phyloP scores from a whole-genome alignment of 2,329 filamentous ascomycete species.

The Colletotrichum sojae region DNA sequence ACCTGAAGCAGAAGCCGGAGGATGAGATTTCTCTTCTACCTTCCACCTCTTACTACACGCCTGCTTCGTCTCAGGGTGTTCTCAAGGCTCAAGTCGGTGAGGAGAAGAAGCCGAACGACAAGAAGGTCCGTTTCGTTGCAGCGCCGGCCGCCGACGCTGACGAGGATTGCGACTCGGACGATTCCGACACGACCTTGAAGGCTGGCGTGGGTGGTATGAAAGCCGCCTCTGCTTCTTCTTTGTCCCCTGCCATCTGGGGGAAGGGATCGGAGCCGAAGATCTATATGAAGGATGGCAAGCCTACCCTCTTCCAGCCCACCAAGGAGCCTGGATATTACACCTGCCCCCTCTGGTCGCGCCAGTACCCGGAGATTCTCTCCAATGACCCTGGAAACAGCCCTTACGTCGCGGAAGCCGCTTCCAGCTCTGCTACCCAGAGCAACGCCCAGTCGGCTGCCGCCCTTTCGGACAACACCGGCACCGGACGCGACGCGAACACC shows the following conservation, averaged over 20 bases:
- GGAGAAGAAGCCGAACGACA: slow-evolving; percentile 21
- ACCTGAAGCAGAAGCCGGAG: background rate
- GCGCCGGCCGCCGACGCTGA: background rate
- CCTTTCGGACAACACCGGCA: background rate
- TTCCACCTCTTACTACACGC: background rate
- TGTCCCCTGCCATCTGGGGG: slow-evolving; percentile 31
- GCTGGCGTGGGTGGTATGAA: slow-evolving; percentile 2
- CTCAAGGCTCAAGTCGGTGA: background rate
- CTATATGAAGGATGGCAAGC: slow-evolving; percentile 33
- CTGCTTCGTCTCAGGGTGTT: background rate
- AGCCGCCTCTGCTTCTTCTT: background rate
- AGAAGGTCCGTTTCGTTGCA: slow-evolving; percentile 28
- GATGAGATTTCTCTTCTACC: background rate
- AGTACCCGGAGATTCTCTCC: slow-evolving; percentile 37
- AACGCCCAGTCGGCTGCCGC: background rate
- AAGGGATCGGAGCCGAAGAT: slow-evolving; percentile 35
- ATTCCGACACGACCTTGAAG: slow-evolving; percentile 19
- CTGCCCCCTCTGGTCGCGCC: slow-evolving; percentile 35
- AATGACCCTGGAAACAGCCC: slow-evolving; percentile 7
- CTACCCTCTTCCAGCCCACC: slow-evolving; percentile 31
- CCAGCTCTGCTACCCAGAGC: slow-evolving; percentile 1
- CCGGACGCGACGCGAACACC: background rate
- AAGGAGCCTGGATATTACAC: slow-evolving; percentile 27
- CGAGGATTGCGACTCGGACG: slow-evolving; percentile 9
- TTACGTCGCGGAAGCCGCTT: background rate